A percentile compares a stretch with the other conserved stretches of the same genome.
Evolutionary conservation across 768 basidiomycete genomes (phyloP).

Genomic region (Boletales sp.): DNA sequence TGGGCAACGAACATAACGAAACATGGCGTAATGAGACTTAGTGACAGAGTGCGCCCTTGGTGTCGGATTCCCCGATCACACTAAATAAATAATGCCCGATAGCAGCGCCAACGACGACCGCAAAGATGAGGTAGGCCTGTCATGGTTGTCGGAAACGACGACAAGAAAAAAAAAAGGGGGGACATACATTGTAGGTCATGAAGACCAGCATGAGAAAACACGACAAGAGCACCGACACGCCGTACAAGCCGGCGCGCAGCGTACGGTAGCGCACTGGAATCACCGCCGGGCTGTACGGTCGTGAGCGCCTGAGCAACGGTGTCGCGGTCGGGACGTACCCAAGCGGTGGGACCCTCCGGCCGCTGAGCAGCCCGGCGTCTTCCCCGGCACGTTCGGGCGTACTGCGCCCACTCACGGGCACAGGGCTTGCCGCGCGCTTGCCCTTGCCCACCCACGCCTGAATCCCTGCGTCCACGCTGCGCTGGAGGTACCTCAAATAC

Average conservation of each 20-base stretch:
- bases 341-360: constrained; percentile 35
- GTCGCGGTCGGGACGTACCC: constrained; percentile 38
- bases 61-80: constrained; percentile 58
- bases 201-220: constrained; percentile 94
- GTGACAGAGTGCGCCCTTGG: constrained; percentile 79
- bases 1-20: neutral
- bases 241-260: constrained; percentile 70
- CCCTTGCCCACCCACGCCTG: constrained; percentile 44
- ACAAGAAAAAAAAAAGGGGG: neutral
- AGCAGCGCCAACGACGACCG: constrained; percentile 79
- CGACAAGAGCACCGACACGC: constrained; percentile 70
- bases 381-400: constrained; percentile 43
- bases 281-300: neutral
- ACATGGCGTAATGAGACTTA: constrained; percentile 29
- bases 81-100: constrained; percentile 81
- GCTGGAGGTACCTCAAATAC: constrained; percentile 66
- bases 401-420: constrained; percentile 34
- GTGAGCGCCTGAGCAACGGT: neutral
- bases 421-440: constrained; percentile 43
- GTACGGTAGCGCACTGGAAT: constrained; percentile 36
- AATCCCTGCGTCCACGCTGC: constrained; percentile 55
- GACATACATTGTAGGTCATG: constrained; percentile 92
- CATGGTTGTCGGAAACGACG: neutral
- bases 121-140: constrained; percentile 81
- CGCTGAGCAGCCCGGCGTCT: constrained; percentile 52